Base-by-base conservation (phyloP, 2,329 filamentous ascomycete genomes). In the Neofusicoccum cordaticola region DNA sequence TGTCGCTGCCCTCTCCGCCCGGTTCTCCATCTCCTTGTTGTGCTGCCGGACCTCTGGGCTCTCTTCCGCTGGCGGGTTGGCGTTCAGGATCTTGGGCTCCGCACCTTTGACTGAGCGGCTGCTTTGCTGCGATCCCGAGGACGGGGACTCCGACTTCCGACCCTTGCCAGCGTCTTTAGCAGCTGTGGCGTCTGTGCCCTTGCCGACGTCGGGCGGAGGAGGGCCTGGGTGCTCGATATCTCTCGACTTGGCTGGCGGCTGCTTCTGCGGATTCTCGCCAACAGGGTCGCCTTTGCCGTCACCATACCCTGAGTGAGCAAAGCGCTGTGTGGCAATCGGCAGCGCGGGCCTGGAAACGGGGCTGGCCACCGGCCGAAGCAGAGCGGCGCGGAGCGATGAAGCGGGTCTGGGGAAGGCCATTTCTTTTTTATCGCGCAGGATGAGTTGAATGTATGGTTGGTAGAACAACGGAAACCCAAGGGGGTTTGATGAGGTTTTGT, bases 211-310 rank as follows among this genome's bases (percentile, higher is more conserved):
- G 3, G 80, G 79, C 9, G 79, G 73, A 65, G 78, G 71, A 5
- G 80, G 79, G 5, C 80, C 80, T 1, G 80, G 80, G 66, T 82
- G 80, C 71, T 82, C 80, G 35, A 77, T 67, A 66, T 78, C 69
- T 13, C 75, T 75, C 3, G 69, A 70, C 2, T 70, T 72, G 67
- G 76, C 78, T 47, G 75, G 67, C 68, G 78, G 78, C 67, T 80
- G 79, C 56, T 77, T 67, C 69, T 81, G 72, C 0, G 78, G 78
- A n/a, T 77, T 76, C 69, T 81, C 78, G 65, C 76, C 77, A n/a
- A 67, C 73, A 35, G 79, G 79, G 57, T 79, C 76, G 67, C 79
- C 78, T 7, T 73, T 68, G 62, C 77, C 79, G 27, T 73, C 77
- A 68, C 80, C 80, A 68, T 81, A 81, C 71, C 78, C 80, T 65